These are phyloP conservation scores for Pythium chondricola DNA, from an alignment of 352 stramenopile species.

Conservation along the genomic window DNA sequence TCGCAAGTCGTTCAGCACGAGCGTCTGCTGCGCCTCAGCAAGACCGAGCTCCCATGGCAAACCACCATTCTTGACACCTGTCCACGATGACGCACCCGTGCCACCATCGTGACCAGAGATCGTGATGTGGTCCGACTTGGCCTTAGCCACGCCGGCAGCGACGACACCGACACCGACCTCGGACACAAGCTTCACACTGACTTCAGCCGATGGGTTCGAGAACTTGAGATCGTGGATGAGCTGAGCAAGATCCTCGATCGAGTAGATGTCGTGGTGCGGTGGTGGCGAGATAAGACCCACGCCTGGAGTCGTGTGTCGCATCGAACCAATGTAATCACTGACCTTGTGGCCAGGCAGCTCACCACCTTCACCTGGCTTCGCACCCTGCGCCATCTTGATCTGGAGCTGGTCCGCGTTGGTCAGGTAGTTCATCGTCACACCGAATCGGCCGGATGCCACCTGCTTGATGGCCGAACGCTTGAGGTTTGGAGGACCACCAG, in stretches of 20 bases:
- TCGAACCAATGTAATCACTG: constrained; percentile 94
- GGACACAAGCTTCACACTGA: constrained; percentile 95
- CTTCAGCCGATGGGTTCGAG: constrained; percentile 89
- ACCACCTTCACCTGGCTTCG: constrained; percentile 95
- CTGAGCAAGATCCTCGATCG: constrained; percentile 96
- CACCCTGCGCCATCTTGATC: constrained; percentile 98
- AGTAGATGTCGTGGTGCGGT: constrained; percentile 98
- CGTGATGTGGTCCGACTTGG: constrained; percentile 93
- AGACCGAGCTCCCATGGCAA: constrained; percentile 95
- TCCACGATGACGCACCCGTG: constrained; percentile 94
- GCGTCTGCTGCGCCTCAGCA: constrained; percentile 95
- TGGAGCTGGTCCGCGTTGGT: constrained; percentile 96
- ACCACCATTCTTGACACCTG: constrained; percentile 91
- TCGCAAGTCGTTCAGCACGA: constrained; percentile 94
- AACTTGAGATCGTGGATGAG: constrained; percentile 98
- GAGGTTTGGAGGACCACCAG: constrained; percentile 33
- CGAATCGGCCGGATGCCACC: constrained; percentile 94
- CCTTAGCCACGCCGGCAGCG: constrained; percentile 87
- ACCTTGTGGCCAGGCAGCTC: constrained; percentile 96
- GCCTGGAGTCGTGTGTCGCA: constrained; percentile 94
- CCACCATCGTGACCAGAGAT: constrained; percentile 94
- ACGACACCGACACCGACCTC: constrained; percentile 95
- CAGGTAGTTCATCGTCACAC: constrained; percentile 96
- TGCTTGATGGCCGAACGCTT: constrained; percentile 93
- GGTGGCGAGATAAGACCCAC: constrained; percentile 95